Percentiles rank a stretch among this genome's conserved stretches.
Evolutionary conservation across 1,139 yeast species (phyloP).

Genomic region (Geotrichum carabidarum): DNA sequence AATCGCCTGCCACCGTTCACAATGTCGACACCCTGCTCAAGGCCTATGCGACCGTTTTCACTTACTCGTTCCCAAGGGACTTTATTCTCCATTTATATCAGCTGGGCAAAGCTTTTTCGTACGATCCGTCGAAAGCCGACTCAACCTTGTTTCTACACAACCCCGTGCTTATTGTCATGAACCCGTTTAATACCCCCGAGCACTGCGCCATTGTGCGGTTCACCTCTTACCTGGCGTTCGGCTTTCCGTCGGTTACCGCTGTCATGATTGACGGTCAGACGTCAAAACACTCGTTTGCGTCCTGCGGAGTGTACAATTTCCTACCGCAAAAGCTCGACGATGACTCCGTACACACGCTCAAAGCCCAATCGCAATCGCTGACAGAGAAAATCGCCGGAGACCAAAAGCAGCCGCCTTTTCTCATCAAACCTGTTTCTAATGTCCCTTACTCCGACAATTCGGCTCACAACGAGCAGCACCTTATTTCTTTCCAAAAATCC

Average conservation of each 20-base stretch:
- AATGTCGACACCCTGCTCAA: conserved; percentile 4
- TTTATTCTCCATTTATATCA: conserved; percentile 9
- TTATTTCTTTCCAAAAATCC: conserved; percentile 2
- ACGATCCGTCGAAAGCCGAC: background rate
- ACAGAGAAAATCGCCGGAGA: background rate
- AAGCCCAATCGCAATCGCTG: background rate
- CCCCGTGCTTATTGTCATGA: conserved; percentile 8
- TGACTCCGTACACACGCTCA: background rate
- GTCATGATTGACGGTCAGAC: conserved; percentile 9
- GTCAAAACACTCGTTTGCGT: background rate
- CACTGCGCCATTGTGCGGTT: conserved; percentile 17
- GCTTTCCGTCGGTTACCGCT: conserved; percentile 16
- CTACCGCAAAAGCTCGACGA: background rate
- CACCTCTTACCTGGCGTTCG: conserved; percentile 13
- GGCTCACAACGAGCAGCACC: background rate
- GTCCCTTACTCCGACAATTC: background rate
- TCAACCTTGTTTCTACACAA: background rate
- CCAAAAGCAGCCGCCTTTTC: background rate
- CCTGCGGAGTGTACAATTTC: conserved; percentile 7
- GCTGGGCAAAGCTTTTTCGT: conserved; percentile 1
- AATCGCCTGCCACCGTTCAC: background rate
- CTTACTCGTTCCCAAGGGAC: conserved; percentile 13
- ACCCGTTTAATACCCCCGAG: conserved; percentile 8
- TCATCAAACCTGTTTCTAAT: background rate
- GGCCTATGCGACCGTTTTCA: conserved; percentile 5